Base-by-base conservation (phyloP, 2,329 filamentous ascomycete genomes). In the Raffaelea ambrosiae region DNA sequence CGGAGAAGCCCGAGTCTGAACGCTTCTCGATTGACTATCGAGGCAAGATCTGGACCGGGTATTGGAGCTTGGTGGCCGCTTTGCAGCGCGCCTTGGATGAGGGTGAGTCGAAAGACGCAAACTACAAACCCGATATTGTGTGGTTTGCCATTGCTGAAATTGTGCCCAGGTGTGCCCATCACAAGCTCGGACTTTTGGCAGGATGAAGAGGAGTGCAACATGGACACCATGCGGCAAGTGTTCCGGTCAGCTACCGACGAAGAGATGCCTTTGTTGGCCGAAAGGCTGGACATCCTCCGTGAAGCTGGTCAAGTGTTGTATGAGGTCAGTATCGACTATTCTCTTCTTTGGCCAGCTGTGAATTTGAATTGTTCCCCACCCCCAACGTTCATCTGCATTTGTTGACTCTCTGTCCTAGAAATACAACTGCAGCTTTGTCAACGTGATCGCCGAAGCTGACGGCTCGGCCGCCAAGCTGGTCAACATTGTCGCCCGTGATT, bases 51-150 rank as follows among this genome's bases (percentile, higher is more conserved):
- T 97, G 89, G 88, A 96, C 89, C 0, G 93, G 93, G 3, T 98
- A 98, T 65, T 95, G 87, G 83, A 95, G 89, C 63, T 68, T 98
- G 48, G 88, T 97, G 19, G 93, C 93, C 21, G 79, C 86, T 20
- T 65, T 98, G 58, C 87, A 90, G 64, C 75, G 93, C 58, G 94
- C 89, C 2, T 68, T 97, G 39, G 89, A 97, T 45, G 90, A 96
- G 72, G 85, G 86, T 84, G 16, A 19, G 13, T 29, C 26, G 7
- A 13, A 29, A 13, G 7, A 29, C n/a, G n/a, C n/a, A n/a, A n/a
- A n/a, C n/a, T n/a, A n/a, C n/a, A n/a, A n/a, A n/a, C n/a, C n/a
- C n/a, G n/a, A n/a, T n/a, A n/a, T n/a, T n/a, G n/a, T 19, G 36
- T n/a, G 16, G 3, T n/a, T 4, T 31, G 11, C 13, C 7, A 9